phyloP scores from a whole-genome alignment of 305 asterid genomes.

The Nicotiana rustica region DNA sequence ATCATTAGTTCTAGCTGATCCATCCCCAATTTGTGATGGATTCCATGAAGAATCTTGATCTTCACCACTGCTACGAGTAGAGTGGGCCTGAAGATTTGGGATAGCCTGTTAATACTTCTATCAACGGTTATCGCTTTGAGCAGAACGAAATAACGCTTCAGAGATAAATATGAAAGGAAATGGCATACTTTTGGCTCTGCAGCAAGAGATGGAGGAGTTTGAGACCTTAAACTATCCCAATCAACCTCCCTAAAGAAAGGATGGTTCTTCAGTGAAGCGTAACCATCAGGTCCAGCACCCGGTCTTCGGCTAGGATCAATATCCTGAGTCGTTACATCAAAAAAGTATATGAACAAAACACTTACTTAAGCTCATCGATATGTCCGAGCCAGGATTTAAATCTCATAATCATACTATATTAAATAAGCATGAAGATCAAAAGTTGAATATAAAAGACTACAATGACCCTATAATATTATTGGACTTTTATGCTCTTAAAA shows the following conservation, averaged over 20 bases:
- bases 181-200: constrained; percentile 66
- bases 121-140: not conserved
- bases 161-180: not conserved
- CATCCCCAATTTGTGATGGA: constrained; percentile 71
- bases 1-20: constrained; percentile 60
- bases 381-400: too few relatives aligned
- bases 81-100: constrained; percentile 51
- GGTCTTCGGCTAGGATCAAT: constrained; percentile 90
- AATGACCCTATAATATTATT: too few relatives aligned
- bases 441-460: too few relatives aligned
- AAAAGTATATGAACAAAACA: too few relatives aligned
- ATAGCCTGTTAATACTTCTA: not conserved
- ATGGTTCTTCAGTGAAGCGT: constrained; percentile 77
- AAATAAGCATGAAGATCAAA: too few relatives aligned
- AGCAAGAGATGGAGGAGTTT: constrained; percentile 78
- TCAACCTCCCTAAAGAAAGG: constrained; percentile 82
- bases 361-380: too few relatives aligned
- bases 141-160: constrained; percentile 5
- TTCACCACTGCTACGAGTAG: constrained; percentile 56
- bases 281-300: constrained; percentile 93
- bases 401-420: too few relatives aligned
- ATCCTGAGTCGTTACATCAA: constrained; percentile 55
- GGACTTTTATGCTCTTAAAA: too few relatives aligned
- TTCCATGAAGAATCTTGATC: constrained; percentile 80
- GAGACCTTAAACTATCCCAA: constrained; percentile 76